These are phyloP conservation scores for Corniculantispora saksenae DNA, from an alignment of 2,329 filamentous ascomycete genomes.

Conservation along the genomic window DNA sequence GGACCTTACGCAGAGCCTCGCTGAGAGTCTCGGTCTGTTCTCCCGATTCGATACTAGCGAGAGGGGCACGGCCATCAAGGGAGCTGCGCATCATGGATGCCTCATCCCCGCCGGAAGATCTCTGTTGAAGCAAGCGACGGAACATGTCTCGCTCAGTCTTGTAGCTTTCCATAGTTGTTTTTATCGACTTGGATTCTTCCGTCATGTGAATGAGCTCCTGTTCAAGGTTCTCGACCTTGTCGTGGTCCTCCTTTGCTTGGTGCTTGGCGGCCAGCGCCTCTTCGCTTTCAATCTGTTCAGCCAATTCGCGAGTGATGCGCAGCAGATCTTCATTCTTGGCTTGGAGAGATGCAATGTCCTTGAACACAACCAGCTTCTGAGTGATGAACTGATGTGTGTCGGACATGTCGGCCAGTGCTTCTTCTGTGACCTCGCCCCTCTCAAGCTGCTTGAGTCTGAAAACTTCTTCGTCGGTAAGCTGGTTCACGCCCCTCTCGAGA, in stretches of 20 bases:
- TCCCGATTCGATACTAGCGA: conserved; percentile 58
- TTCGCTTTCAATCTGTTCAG: conserved; percentile 86
- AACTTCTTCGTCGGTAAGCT: conserved; percentile 70
- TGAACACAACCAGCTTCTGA: conserved; percentile 86
- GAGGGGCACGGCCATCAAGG: conserved; percentile 59
- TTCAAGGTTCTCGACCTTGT: conserved; percentile 72
- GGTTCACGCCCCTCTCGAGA: conserved; percentile 74
- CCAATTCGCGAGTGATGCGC: conserved; percentile 79
- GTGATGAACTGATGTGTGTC: conserved; percentile 89
- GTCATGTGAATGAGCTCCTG: conserved; percentile 73
- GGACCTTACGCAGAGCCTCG: conserved; percentile 81
- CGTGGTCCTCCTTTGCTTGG: conserved; percentile 63
- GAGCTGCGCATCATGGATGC: conserved; percentile 72
- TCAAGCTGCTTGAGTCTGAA: conserved; percentile 76
- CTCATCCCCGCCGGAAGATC: conserved; percentile 61
- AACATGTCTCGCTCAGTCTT: conserved; percentile 97
- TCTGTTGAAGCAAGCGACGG: conserved; percentile 84
- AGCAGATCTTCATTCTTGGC: conserved; percentile 85
- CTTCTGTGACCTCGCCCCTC: conserved; percentile 71
- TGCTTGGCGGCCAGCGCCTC: conserved; percentile 72
- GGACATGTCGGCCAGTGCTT: conserved; percentile 71
- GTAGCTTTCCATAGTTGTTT: conserved; percentile 85
- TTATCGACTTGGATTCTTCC: conserved; percentile 81
- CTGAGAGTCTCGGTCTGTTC: conserved; percentile 65
- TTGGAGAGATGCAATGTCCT: conserved; percentile 80